Conservation (phyloP, 2,329 filamentous ascomycete genomes). For the Apiospora arundinis region DNA sequence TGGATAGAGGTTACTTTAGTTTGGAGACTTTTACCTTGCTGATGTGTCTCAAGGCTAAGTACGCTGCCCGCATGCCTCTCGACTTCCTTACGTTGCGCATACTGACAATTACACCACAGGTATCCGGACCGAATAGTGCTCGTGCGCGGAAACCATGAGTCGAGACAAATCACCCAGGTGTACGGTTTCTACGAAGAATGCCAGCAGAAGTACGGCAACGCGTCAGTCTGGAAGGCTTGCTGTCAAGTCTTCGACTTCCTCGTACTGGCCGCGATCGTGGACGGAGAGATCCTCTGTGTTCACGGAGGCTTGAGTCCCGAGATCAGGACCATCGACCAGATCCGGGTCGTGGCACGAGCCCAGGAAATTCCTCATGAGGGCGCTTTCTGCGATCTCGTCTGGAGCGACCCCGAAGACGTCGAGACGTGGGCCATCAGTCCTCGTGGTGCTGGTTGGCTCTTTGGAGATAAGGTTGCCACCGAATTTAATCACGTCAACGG, state of each 20-base stretch:
- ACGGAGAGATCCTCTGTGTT: conserved; percentile 97
- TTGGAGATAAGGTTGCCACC: conserved; percentile 95
- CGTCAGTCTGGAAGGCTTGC: conserved; percentile 99
- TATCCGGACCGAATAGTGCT: conserved; percentile 95
- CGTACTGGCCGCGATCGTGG: conserved; percentile 94
- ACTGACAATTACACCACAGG: conserved; percentile 55
- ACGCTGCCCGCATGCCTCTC: conserved; percentile 31
- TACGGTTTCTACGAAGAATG: conserved; percentile 99
- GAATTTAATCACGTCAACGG: conserved; percentile 98
- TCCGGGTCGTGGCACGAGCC: conserved; percentile 96
- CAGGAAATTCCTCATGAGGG: conserved; percentile 98
- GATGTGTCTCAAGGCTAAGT: conserved; percentile 87
- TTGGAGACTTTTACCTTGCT: conserved; percentile 97
- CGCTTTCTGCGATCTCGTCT: conserved; percentile 96
- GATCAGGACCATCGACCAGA: conserved; percentile 98
- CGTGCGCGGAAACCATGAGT: conserved; percentile 97
- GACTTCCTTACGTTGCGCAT: background rate
- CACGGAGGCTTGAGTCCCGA: conserved; percentile 89
- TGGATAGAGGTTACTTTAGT: conserved; percentile 96
- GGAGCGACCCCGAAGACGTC: conserved; percentile 96
- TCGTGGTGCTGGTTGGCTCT: conserved; percentile 95
- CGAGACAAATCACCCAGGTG: conserved; percentile 94
- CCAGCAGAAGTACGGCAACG: conserved; percentile 96
- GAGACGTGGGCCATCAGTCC: conserved; percentile 97
- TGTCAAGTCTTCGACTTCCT: conserved; percentile 99